Conservation (phyloP, 805 yeast genomes). For the Suhomyces canberraensis region DNA sequence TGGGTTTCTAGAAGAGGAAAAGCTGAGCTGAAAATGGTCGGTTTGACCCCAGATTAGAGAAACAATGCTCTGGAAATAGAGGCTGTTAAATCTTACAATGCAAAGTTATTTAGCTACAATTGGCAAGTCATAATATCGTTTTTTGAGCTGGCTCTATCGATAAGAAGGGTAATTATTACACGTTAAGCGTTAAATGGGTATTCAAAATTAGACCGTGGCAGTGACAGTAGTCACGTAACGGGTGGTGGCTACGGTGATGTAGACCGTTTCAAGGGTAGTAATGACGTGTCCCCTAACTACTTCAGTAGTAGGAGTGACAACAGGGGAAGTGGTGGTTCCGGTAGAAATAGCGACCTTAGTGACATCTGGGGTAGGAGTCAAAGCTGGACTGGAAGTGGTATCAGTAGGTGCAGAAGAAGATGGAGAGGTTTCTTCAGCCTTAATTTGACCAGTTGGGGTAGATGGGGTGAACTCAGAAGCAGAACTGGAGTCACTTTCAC, state of each 20-base stretch:
- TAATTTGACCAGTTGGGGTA: background rate
- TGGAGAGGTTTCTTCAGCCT: constrained; percentile 2
- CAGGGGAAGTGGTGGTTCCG: background rate
- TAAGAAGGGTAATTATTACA: background rate
- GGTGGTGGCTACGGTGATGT: constrained; percentile 6
- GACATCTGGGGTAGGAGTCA: constrained; percentile 1
- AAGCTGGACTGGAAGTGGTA: background rate
- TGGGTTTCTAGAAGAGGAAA: too few species aligned
- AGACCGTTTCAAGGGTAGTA: constrained; percentile 5
- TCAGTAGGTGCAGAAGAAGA: background rate
- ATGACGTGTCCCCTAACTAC: background rate
- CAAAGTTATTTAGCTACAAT: too few species aligned
- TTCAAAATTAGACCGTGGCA: background rate
- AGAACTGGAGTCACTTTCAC: background rate
- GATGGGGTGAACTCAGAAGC: constrained; percentile 1
- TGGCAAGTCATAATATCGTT: too few species aligned
- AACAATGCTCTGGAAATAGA: too few species aligned
- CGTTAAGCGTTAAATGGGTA: background rate
- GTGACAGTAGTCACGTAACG: constrained; percentile 4
- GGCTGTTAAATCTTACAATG: too few species aligned
- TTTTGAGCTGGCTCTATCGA: background rate
- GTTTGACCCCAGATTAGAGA: too few species aligned
- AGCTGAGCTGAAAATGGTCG: too few species aligned
- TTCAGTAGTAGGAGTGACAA: background rate
- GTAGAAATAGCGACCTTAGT: too few species aligned